Evolutionary conservation across 1,284 basidiomycete species (phyloP).

Genomic region (Fomes fomentarius): DNA sequence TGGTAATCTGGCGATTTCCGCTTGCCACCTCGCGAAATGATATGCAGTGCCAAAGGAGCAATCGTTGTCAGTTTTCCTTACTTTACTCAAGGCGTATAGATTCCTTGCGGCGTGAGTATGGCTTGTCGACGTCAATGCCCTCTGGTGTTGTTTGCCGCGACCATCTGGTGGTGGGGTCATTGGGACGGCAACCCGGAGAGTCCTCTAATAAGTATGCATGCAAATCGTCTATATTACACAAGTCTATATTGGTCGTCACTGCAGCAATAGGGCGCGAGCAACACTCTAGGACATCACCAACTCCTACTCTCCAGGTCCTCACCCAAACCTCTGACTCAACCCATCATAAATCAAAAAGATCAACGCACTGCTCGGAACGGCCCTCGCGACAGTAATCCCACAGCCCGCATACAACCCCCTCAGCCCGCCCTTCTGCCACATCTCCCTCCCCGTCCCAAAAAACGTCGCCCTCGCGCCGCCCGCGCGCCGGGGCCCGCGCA

Average conservation of each 20-base stretch:
- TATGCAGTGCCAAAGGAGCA: too few relatives aligned
- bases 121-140: too few relatives aligned
- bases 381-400: constrained; percentile 87
- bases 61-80: too few relatives aligned
- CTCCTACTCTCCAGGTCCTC: constrained; percentile 3
- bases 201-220: constrained; percentile 10
- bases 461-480: constrained; percentile 57
- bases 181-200: too few relatives aligned
- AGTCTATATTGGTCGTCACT: background rate
- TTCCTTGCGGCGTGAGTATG: too few relatives aligned
- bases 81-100: too few relatives aligned
- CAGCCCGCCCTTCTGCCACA: constrained; percentile 81
- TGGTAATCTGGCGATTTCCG: too few relatives aligned
- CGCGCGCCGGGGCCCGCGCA: constrained; percentile 56
- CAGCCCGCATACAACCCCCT: constrained; percentile 94
- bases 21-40: too few relatives aligned
- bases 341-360: constrained; percentile 93
- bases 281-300: background rate
- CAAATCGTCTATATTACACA: constrained; percentile 1
- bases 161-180: too few relatives aligned
- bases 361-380: constrained; percentile 88
- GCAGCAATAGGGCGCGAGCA: background rate
- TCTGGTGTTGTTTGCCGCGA: too few relatives aligned
- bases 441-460: constrained; percentile 67
- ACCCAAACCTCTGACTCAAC: constrained; percentile 60